Evolutionary conservation across 805 yeast genomes (phyloP), one percentile per base, ranked within the genome.

Genomic region (Pichia rugopelliculosa): DNA sequence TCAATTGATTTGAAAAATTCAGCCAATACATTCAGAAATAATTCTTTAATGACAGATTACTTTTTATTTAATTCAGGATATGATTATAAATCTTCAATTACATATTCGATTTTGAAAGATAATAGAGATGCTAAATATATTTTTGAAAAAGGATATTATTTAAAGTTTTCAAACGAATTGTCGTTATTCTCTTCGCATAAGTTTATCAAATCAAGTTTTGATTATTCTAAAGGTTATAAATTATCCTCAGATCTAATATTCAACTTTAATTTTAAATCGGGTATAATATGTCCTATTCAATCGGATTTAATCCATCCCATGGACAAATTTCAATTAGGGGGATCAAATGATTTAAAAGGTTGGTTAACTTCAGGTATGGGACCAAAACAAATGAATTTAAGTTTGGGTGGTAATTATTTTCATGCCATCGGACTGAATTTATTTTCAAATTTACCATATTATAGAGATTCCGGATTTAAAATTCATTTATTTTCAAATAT

Each of bases 291-390:
- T 39, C 39, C 57, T 12, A 36, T 59, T 6, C 23, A 43, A 17
- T 50, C 47, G 10, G 50, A 52, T 21, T 51, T 52, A 3, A 52
- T 70, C 13, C 70, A 65, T 53, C 62, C 77, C 8, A 65, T 77
- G 64, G 83, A 78, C 58, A 62, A 79, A 41, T 77, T 76, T 48
- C 75, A 71, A 55, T 63, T 72, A 3, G 83, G 83, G n/a, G 83
- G 83, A 2, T 76, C 83, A 12, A 77, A 77, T 53, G 82, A 77
- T 51, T 70, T 78, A 9, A 66, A 82, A 39, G 74, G 81, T 1
- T 78, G 76, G 54, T 59, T 64, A 11, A 56, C 76, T 49, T 72
- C 77, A 39, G 81, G 82, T 1, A 53, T 77, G 39, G 82, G 83
- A 0, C 82, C 82, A 2, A 77, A 76, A 53, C 70, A 71, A 43